Evolutionary conservation across 495 filamentous ascomycete species (phyloP).

Genomic region (Cercophora scortea): DNA sequence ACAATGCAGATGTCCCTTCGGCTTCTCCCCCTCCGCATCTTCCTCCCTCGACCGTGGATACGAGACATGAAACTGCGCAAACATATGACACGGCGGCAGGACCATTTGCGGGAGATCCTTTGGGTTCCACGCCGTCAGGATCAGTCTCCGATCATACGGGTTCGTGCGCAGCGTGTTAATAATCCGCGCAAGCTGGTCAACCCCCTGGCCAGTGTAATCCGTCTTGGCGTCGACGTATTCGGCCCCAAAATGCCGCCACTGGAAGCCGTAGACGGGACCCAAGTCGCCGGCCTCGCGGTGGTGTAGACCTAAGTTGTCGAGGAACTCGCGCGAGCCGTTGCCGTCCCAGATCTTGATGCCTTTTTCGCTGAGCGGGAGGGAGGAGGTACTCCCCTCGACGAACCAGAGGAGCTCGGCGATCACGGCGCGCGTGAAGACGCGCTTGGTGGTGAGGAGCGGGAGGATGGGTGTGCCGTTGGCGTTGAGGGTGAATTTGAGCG

Average conservation of each 20-base stretch:
- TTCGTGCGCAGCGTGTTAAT: slow-evolving; percentile 71
- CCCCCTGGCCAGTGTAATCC: slow-evolving; percentile 82
- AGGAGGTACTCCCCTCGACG: slow-evolving; percentile 74
- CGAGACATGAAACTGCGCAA: slow-evolving; percentile 95
- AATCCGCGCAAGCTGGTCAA: slow-evolving; percentile 85
- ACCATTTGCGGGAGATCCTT: slow-evolving; percentile 83
- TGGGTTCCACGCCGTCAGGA: slow-evolving; percentile 91
- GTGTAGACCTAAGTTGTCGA: slow-evolving; percentile 73
- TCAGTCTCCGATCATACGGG: slow-evolving; percentile 83
- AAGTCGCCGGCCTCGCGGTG: slow-evolving; percentile 81
- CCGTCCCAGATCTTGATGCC: slow-evolving; percentile 98
- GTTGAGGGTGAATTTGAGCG: slow-evolving; percentile 79
- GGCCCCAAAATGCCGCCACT: slow-evolving; percentile 97
- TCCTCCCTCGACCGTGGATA: slow-evolving; percentile 44
- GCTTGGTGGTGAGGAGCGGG: slow-evolving; percentile 92
- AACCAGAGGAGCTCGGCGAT: slow-evolving; percentile 97
- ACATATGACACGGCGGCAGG: slow-evolving; percentile 96
- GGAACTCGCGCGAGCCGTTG: slow-evolving; percentile 82
- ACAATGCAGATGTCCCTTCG: slow-evolving; percentile 65
- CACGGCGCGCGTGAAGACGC: slow-evolving; percentile 87
- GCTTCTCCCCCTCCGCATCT: slow-evolving; percentile 26
- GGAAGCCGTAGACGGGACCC: slow-evolving; percentile 95
- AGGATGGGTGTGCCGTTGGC: slow-evolving; percentile 54
- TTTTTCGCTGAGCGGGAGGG: slow-evolving; percentile 58
- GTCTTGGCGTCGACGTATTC: slow-evolving; percentile 69